A percentile compares a stretch with the other conserved stretches of the same genome.
Conservation (phyloP, 75 land plant genomes). For the Cupressus sempervirens region DNA sequence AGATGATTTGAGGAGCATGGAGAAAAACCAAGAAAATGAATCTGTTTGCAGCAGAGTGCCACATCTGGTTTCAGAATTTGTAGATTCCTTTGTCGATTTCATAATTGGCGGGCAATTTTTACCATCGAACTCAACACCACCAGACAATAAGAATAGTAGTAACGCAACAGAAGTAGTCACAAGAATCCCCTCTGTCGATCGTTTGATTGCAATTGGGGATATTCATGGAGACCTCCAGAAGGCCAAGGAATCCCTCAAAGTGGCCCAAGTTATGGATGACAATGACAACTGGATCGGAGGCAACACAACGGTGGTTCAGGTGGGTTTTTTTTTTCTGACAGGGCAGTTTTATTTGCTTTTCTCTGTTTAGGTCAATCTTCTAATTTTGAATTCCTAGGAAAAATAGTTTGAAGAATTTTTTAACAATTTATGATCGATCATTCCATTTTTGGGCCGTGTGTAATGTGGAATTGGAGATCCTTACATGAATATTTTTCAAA, state of each 20-base stretch:
- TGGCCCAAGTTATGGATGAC: conserved; percentile 62
- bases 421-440: too few relatives aligned
- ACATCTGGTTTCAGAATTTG: conserved; percentile 59
- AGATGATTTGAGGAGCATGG: neutral
- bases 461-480: too few relatives aligned
- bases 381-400: too few relatives aligned
- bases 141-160: neutral
- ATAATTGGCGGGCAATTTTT: conserved; percentile 72
- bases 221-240: conserved; percentile 87
- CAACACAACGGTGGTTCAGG: conserved; percentile 73
- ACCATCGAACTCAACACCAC: conserved; percentile 17
- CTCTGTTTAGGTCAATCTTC: too few relatives aligned
- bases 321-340: conserved; percentile 29
- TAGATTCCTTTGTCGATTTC: conserved; percentile 95
- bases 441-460: too few relatives aligned
- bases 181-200: conserved; percentile 46
- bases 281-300: conserved; percentile 75
- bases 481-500: too few relatives aligned
- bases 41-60: conserved; percentile 41
- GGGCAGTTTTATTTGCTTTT: neutral
- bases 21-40: neutral
- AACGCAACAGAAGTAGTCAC: conserved; percentile 18
- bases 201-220: conserved; percentile 91
- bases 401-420: too few relatives aligned
- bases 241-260: conserved; percentile 50